phyloP scores from a whole-genome alignment of 1,284 basidiomycete genomes.

The Athelia sp. region DNA sequence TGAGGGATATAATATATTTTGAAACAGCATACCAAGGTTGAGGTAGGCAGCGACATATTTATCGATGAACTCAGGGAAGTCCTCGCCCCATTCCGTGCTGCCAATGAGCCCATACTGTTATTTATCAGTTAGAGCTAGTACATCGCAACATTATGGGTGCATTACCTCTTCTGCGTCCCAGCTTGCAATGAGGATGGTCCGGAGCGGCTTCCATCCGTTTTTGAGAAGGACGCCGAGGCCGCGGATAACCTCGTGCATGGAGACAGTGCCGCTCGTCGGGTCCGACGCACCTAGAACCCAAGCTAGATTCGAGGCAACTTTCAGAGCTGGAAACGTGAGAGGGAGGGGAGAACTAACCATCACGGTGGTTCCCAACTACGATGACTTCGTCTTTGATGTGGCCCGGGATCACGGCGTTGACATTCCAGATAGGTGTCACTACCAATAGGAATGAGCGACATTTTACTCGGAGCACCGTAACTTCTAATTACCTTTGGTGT shows the following conservation, averaged over 20 bases:
- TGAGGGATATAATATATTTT: too few relatives aligned
- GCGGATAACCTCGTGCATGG: constrained; percentile 67
- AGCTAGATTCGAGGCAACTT: constrained; percentile 10
- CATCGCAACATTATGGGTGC: not conserved
- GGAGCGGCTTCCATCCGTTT: constrained; percentile 76
- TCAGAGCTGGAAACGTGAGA: constrained; percentile 5
- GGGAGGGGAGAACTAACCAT: constrained; percentile 37
- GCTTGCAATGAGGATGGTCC: constrained; percentile 73
- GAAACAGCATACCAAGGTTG: constrained; percentile 62
- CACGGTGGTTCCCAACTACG: constrained; percentile 72
- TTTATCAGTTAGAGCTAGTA: not conserved
- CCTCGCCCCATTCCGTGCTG: constrained; percentile 78
- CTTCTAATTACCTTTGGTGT: constrained; percentile 37
- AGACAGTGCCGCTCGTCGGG: constrained; percentile 77
- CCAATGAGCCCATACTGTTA: constrained; percentile 72
- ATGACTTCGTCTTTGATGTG: constrained; percentile 72
- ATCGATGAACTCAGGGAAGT: constrained; percentile 69
- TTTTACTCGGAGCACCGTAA: too few relatives aligned
- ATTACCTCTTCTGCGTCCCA: constrained; percentile 78
- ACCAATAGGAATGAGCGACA: constrained; percentile 12
- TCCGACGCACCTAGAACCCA: constrained; percentile 62
- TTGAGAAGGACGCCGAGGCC: constrained; percentile 63
- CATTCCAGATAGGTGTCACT: constrained; percentile 56
- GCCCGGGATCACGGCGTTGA: constrained; percentile 73
- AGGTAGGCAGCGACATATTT: constrained; percentile 83